Conservation (phyloP, 305 asterid species). For the Plantago lanceolata region DNA sequence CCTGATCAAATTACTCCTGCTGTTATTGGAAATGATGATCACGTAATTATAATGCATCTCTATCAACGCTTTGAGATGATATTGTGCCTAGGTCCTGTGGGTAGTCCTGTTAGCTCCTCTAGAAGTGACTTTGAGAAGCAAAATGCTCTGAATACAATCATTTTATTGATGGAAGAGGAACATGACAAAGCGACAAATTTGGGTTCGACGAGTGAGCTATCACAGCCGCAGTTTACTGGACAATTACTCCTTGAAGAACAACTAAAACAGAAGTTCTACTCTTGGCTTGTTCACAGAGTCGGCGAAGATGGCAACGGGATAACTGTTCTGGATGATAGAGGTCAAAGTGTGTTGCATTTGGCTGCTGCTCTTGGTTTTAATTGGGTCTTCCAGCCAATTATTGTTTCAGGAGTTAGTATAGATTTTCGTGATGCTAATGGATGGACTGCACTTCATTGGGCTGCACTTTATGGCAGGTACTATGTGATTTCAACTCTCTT, state of each 20-base stretch:
- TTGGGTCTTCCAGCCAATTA: constrained; percentile 76
- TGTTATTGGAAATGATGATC: constrained; percentile 32
- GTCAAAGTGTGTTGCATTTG: constrained; percentile 89
- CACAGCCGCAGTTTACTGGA: constrained; percentile 35
- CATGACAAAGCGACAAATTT: constrained; percentile 35
- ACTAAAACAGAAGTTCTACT: constrained; percentile 58
- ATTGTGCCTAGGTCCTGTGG: constrained; percentile 35
- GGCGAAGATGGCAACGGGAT: constrained; percentile 60
- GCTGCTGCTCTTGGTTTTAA: constrained; percentile 90
- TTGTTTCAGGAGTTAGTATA: constrained; percentile 59
- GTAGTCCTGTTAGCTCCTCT: constrained; percentile 30
- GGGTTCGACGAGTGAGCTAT: constrained; percentile 31
- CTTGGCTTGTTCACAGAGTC: constrained; percentile 65
- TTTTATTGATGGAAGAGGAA: constrained; percentile 58
- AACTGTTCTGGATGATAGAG: constrained; percentile 54
- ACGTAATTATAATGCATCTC: constrained; percentile 42
- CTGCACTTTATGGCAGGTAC: constrained; percentile 92
- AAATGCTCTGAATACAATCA: constrained; percentile 39
- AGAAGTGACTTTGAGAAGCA: constrained; percentile 40
- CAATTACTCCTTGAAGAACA: constrained; percentile 49
- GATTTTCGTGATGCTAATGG: constrained; percentile 93
- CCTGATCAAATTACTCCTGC: constrained; percentile 31
- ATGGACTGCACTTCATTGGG: constrained; percentile 99
- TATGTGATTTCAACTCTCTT: constrained; percentile 15
- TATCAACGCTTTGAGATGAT: constrained; percentile 59